Percentiles rank a stretch among this genome's conserved stretches.
These are phyloP conservation scores for Wickerhamiella hasegawae DNA, from an alignment of 805 yeast genomes.

Conservation along the genomic window DNA sequence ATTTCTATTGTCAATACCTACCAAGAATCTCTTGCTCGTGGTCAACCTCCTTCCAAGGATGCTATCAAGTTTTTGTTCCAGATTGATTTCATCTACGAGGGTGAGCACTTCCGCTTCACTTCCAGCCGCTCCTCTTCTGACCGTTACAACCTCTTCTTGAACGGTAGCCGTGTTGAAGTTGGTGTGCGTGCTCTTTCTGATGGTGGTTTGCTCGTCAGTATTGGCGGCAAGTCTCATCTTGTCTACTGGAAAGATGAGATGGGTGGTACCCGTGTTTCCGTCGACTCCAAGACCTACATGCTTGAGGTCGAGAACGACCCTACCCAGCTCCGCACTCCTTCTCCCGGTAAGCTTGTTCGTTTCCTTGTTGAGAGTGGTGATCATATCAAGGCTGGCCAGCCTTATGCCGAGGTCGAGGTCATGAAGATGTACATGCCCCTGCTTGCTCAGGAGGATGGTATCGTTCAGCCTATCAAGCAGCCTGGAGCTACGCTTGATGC, in stretches of 20 bases:
- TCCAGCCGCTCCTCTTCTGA: slow-evolving; percentile 86
- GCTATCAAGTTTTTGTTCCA: slow-evolving; percentile 77
- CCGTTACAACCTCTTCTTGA: slow-evolving; percentile 73
- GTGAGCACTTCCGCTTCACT: slow-evolving; percentile 82
- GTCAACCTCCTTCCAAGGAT: slow-evolving; percentile 82
- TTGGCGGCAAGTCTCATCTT: slow-evolving; percentile 87
- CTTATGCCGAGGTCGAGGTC: slow-evolving; percentile 97
- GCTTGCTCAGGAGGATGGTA: slow-evolving; percentile 85
- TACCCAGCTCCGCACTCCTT: slow-evolving; percentile 94
- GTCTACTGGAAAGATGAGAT: slow-evolving; percentile 98
- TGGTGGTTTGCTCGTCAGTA: slow-evolving; percentile 78
- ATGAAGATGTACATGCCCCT: slow-evolving; percentile 99
- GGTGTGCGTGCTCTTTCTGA: slow-evolving; percentile 82
- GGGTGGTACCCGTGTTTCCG: slow-evolving; percentile 84
- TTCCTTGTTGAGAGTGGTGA: slow-evolving; percentile 92
- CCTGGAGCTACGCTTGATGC: slow-evolving; percentile 96
- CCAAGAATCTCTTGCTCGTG: slow-evolving; percentile 68
- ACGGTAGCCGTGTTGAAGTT: slow-evolving; percentile 80
- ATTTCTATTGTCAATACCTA: slow-evolving; percentile 56
- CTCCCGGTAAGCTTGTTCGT: slow-evolving; percentile 95
- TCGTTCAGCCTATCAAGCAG: slow-evolving; percentile 82
- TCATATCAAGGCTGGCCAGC: slow-evolving; percentile 77
- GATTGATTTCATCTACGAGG: slow-evolving; percentile 90
- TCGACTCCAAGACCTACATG: slow-evolving; percentile 86
- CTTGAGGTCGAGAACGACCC: slow-evolving; percentile 96